phyloP scores from a whole-genome alignment of 2,329 filamentous ascomycete genomes.

The Stagonosporopsis cucurbitacearum region DNA sequence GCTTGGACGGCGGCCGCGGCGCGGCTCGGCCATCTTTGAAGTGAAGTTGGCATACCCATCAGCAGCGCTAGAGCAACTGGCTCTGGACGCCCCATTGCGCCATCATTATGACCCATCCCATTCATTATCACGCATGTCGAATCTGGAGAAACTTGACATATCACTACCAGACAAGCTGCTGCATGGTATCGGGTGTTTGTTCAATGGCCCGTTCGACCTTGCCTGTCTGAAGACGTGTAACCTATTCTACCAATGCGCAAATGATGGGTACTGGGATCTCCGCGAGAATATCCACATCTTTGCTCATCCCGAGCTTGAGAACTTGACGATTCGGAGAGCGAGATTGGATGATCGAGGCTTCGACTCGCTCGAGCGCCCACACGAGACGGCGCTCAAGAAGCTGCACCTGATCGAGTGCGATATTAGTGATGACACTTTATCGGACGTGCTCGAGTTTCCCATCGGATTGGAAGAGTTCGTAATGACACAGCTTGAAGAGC shows the following conservation, averaged over 20 bases:
- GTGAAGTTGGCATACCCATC: conserved; percentile 41
- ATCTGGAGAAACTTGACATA: conserved; percentile 43
- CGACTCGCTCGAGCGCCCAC: conserved; percentile 40
- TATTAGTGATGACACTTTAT: conserved; percentile 41
- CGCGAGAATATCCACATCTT: conserved; percentile 47
- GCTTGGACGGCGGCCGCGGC: conserved; percentile 37
- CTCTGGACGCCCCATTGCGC: conserved; percentile 37
- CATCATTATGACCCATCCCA: conserved; percentile 41
- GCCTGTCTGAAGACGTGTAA: conserved; percentile 41
- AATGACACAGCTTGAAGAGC: conserved; percentile 42
- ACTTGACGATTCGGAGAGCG: conserved; percentile 37
- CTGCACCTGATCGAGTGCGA: conserved; percentile 43
- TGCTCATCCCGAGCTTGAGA: conserved; percentile 39
- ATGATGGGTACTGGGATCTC: conserved; percentile 43
- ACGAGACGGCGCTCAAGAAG: conserved; percentile 37
- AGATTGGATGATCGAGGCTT: conserved; percentile 42
- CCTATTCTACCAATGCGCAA: conserved; percentile 42
- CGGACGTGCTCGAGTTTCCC: conserved; percentile 41
- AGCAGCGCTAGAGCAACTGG: conserved; percentile 39
- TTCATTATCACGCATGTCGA: conserved; percentile 43
- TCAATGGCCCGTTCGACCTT: conserved; percentile 45
- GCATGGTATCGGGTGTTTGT: conserved; percentile 40
- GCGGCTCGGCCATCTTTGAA: conserved; percentile 43
- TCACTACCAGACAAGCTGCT: conserved; percentile 38
- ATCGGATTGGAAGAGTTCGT: conserved; percentile 42